These are phyloP conservation scores for Fraxinus cuspidata DNA, from an alignment of 257 asterid genomes.

Conservation along the genomic window DNA sequence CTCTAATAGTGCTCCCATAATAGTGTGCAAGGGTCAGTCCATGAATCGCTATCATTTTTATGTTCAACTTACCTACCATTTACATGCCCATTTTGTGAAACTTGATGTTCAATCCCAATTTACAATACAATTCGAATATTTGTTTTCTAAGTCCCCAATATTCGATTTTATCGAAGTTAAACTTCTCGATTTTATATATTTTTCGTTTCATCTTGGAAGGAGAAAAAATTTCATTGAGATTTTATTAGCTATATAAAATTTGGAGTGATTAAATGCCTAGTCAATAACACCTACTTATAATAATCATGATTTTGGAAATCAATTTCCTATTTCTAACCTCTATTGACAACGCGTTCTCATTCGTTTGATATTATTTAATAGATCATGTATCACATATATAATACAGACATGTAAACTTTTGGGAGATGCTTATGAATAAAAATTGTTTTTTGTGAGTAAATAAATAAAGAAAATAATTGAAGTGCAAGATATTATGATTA, in stretches of 20 bases:
- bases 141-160: too few relatives aligned
- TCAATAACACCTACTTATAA: background rate
- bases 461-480: too few relatives aligned
- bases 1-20: conserved; percentile 40
- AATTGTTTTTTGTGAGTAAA: too few relatives aligned
- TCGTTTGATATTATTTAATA: too few relatives aligned
- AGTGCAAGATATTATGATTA: too few relatives aligned
- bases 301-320: background rate
- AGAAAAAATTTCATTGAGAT: too few relatives aligned
- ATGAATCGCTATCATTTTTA: background rate
- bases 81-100: background rate
- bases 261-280: background rate
- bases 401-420: too few relatives aligned
- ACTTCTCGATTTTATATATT: background rate
- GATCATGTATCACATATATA: too few relatives aligned
- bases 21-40: background rate
- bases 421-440: too few relatives aligned
- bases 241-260: background rate
- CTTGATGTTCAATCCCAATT: background rate
- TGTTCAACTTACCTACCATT: background rate
- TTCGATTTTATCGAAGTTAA: background rate
- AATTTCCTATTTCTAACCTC: too few relatives aligned
- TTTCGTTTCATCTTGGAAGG: background rate
- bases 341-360: too few relatives aligned
- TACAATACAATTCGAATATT: background rate